Evolutionary conservation across 768 basidiomycete species (phyloP).

Genomic region (Rubroboletus satanas): DNA sequence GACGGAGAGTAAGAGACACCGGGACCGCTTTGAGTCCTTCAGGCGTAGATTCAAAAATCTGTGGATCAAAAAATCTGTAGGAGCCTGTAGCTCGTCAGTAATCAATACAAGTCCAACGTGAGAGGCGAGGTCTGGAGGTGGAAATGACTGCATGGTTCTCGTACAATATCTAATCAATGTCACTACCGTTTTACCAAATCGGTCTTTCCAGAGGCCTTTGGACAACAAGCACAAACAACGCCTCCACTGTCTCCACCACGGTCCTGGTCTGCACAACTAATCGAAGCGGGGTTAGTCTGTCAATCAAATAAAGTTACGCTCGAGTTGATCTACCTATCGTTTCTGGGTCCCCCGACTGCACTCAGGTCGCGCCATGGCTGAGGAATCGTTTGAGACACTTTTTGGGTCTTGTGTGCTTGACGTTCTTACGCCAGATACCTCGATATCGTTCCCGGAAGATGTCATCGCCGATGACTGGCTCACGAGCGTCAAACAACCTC

Average conservation of each 20-base stretch:
- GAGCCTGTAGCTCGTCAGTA: conserved; percentile 66
- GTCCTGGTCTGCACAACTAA: neutral
- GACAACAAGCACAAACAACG: conserved; percentile 18
- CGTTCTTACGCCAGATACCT: conserved; percentile 62
- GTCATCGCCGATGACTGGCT: conserved; percentile 54
- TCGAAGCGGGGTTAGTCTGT: neutral
- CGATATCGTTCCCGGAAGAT: conserved; percentile 55
- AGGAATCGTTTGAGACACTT: conserved; percentile 55
- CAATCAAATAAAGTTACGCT: neutral
- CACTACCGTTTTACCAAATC: conserved; percentile 9
- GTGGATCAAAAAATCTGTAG: conserved; percentile 72
- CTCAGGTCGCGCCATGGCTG: conserved; percentile 15
- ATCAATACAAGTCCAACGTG: conserved; percentile 55
- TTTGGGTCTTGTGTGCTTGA: conserved; percentile 58
- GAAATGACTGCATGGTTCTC: conserved; percentile 41
- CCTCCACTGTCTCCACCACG: neutral
- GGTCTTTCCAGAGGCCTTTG: conserved; percentile 15
- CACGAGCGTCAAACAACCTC: conserved; percentile 36
- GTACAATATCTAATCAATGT: conserved; percentile 2
- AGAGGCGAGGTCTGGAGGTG: conserved; percentile 49
- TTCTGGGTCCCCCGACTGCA: neutral
- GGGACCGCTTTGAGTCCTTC: conserved; percentile 39
- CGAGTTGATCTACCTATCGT: neutral
- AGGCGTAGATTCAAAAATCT: conserved; percentile 47
- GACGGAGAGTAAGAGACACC: conserved; percentile 52